Base-by-base conservation (phyloP, 2,329 filamentous ascomycete genomes). In the Fusarium papillatum region DNA sequence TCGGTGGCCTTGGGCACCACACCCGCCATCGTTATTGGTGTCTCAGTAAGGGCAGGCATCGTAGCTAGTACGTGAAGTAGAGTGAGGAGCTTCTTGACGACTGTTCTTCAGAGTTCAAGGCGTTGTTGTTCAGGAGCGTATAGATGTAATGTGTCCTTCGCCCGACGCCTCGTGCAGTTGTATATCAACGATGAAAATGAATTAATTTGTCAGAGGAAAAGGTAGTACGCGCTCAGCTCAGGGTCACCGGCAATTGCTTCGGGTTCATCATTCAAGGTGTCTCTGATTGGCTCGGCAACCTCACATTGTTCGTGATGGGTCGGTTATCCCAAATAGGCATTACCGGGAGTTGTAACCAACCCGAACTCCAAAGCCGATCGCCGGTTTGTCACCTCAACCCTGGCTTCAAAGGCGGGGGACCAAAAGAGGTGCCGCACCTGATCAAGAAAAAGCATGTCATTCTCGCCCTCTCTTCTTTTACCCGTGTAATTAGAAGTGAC, bases 21-120 rank as follows among this genome's bases (percentile, higher is more conserved):
- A 22, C 63, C 65, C 2, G 62, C 60, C 17, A 70, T 74, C 4
- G 60, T 65, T 39, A 70, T 67, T 8, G 76, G 76, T 1, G 69
- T 61, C 34, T 78, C 76, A 14, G 73, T 55, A 16, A 74, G 74
- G 6, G 71, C 69, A 17, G 76, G 70, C 76, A 78, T 78, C 9
- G 29, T 59, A 24, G 24, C 31, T 60, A 39, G 14, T 5, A 26
- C 26, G 16, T 60, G 31, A 26, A 26, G 34, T 22, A 7, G n/a
- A 9, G 34, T 14, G 34, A 60, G 34, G 34, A 39, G 55, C 34
- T 38, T 34, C 26, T 31, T 31, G 50, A 31, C 26, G 19, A n/a
- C 10, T n/a, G 14, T 31, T 55, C 50, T 55, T 55, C 50, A 34
- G 34, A 4, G 19, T 55, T 55, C 50, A 55, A 55, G 19, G 26